phyloP scores from a whole-genome alignment of 345 rosid genomes.

The Euphorbia tirucalli region DNA sequence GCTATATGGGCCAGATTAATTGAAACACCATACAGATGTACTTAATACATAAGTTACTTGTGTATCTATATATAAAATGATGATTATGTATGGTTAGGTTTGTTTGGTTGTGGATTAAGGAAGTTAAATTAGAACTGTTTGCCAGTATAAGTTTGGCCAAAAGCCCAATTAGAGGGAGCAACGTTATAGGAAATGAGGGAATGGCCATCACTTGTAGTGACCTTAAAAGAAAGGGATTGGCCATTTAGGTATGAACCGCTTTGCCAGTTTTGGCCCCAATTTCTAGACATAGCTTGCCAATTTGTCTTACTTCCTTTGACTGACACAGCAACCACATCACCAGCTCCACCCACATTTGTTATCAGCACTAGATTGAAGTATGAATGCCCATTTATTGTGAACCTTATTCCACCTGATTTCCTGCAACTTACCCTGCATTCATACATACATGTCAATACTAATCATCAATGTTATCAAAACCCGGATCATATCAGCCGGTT shows the following conservation, averaged over 20 bases:
- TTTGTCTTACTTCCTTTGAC: background rate
- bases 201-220: constrained; percentile 8
- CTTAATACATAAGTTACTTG: background rate
- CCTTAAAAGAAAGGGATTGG: constrained; percentile 13
- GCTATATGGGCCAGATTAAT: no score
- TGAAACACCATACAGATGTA: no score
- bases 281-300: constrained; percentile 12
- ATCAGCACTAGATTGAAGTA: constrained; percentile 12
- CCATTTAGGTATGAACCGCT: background rate
- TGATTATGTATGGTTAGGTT: background rate
- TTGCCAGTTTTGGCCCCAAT: constrained; percentile 19
- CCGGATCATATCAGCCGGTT: no score
- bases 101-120: background rate
- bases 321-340: constrained; percentile 8
- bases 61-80: background rate
- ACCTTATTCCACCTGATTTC: constrained; percentile 10
- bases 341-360: constrained; percentile 16
- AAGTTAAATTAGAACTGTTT: background rate
- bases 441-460: background rate
- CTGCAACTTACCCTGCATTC: constrained; percentile 11
- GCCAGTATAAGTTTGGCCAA: constrained; percentile 7
- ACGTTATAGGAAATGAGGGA: constrained; percentile 1
- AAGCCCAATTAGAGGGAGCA: constrained; percentile 10
- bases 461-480: no score
- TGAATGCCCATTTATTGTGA: constrained; percentile 16